phyloP scores from a whole-genome alignment of 1,139 yeast species.

The Saccharomyces uvarum region DNA sequence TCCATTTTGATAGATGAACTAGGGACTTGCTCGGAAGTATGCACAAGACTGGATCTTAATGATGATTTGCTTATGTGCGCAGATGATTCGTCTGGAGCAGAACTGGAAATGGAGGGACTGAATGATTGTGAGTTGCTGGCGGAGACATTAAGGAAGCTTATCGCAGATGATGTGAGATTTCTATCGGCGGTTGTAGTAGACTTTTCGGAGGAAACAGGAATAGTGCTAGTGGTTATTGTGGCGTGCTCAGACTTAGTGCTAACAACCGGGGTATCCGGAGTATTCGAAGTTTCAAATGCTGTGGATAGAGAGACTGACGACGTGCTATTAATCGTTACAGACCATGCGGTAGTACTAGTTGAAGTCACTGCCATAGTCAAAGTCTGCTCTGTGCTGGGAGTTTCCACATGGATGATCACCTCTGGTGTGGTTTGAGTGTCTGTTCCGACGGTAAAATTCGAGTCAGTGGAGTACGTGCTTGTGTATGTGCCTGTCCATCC shows the following conservation, averaged over 20 bases:
- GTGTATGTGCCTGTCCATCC: conserved; percentile 8
- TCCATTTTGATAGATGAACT: not conserved
- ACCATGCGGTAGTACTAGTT: not conserved
- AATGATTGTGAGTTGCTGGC: not conserved
- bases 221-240: not conserved
- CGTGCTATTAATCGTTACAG: not conserved
- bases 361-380: not conserved
- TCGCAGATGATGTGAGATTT: not conserved
- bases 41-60: not conserved
- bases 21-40: not conserved
- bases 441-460: conserved; percentile 2
- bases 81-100: not conserved
- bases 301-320: not conserved
- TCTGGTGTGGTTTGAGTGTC: conserved; percentile 6
- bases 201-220: not conserved
- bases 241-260: not conserved
- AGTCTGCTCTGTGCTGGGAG: not conserved
- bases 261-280: not conserved
- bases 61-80: not conserved
- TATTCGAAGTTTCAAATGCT: not conserved
- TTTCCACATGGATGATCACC: conserved; percentile 4
- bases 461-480: conserved; percentile 10
- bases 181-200: not conserved
- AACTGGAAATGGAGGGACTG: not conserved
- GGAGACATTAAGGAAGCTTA: not conserved